Percentiles rank a stretch among this genome's conserved stretches.
Conservation (phyloP, 148 eudicot genomes). For the Camellia granthamiana region DNA sequence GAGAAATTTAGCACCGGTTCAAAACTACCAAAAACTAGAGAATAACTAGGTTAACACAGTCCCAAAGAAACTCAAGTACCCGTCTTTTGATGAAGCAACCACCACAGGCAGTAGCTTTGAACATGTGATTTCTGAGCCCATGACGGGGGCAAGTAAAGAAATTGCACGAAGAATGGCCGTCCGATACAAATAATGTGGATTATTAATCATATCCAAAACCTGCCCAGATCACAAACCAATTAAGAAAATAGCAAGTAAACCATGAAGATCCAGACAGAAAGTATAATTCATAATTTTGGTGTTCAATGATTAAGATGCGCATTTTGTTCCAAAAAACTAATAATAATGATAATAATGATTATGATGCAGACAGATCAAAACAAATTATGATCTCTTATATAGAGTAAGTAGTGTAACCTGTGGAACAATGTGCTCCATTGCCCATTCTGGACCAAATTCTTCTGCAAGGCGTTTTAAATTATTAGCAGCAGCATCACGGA, state of each 20-base stretch:
- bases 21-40: slow-evolving; percentile 3
- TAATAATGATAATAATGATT: no score
- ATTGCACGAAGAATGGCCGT: slow-evolving; percentile 80
- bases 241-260: neutral
- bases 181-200: slow-evolving; percentile 81
- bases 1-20: neutral
- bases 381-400: neutral
- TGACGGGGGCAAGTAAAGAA: slow-evolving; percentile 88
- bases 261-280: neutral
- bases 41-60: neutral
- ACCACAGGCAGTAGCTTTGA: slow-evolving; percentile 74
- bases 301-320: no score
- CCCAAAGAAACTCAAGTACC: slow-evolving; percentile 30
- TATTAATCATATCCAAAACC: slow-evolving; percentile 90
- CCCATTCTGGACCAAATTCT: slow-evolving; percentile 99
- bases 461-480: slow-evolving; percentile 93
- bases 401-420: slow-evolving; percentile 44
- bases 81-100: slow-evolving; percentile 66
- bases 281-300: no score
- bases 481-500: slow-evolving; percentile 96
- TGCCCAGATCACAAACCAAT: slow-evolving; percentile 21
- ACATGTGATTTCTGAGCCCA: slow-evolving; percentile 90
- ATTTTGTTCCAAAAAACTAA: no score
- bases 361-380: no score
- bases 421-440: slow-evolving; percentile 95